These are phyloP conservation scores for Hypoxylon subgilvum DNA, from an alignment of 495 filamentous ascomycete genomes.

Conservation along the genomic window DNA sequence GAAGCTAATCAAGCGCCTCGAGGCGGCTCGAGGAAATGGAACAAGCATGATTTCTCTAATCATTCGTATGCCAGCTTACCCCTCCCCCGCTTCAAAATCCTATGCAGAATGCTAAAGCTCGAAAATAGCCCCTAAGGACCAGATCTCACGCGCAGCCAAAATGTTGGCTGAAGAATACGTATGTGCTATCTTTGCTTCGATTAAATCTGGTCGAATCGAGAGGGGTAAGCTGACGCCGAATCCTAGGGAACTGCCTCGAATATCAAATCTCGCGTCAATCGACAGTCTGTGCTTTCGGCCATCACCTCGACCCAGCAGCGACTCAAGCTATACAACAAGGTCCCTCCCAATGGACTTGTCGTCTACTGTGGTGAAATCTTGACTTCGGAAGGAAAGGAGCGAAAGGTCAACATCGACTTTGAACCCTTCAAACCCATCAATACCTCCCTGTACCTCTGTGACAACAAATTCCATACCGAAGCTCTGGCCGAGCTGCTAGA, in stretches of 20 bases:
- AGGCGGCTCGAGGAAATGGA: constrained; percentile 91
- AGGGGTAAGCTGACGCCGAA: constrained; percentile 31
- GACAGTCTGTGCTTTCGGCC: constrained; percentile 93
- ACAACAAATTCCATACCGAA: constrained; percentile 99
- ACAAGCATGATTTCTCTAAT: constrained; percentile 99
- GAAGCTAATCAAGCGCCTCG: constrained; percentile 95
- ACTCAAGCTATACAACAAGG: constrained; percentile 97
- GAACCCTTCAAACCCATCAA: constrained; percentile 99
- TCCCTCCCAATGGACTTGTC: constrained; percentile 94
- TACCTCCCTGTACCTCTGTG: constrained; percentile 96
- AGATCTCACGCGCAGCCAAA: constrained; percentile 93
- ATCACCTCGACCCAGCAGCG: constrained; percentile 99
- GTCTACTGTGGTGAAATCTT: constrained; percentile 99
- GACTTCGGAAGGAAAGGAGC: constrained; percentile 95
- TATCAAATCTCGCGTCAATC: constrained; percentile 99
- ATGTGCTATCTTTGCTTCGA: constrained; percentile 45
- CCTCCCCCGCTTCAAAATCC: constrained; percentile 27
- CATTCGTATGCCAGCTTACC: constrained; percentile 70
- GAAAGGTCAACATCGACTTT: constrained; percentile 99
- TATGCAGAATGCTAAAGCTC: constrained; percentile 12
- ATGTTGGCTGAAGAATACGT: constrained; percentile 99
- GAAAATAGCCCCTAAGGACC: constrained; percentile 86
- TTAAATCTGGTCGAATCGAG: neutral
- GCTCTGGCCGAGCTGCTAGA: constrained; percentile 94
- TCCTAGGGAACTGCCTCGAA: constrained; percentile 94